Evolutionary conservation across 169 alveolate species (phyloP).

Genomic region (Nephromyces sp.): DNA sequence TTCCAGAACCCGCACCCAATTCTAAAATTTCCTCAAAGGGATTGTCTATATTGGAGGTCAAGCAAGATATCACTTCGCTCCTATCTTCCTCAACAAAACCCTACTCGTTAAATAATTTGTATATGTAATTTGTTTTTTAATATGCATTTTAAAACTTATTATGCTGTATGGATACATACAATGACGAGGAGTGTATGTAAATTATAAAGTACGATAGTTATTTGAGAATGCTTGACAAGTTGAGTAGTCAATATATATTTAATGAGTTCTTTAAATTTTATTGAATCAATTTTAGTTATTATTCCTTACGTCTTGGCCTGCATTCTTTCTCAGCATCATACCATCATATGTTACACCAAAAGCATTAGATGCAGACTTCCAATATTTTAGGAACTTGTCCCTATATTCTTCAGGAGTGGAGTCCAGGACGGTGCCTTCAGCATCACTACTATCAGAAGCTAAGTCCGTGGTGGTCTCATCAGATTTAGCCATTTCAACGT

Average conservation of each 20-base stretch:
- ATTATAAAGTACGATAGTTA: background rate
- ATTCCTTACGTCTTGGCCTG: slow-evolving; percentile 8
- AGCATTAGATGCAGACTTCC: slow-evolving; percentile 3
- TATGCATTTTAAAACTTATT: background rate
- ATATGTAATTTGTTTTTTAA: background rate
- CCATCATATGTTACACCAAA: slow-evolving; percentile 16
- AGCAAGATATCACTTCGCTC: background rate
- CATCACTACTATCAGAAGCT: no score
- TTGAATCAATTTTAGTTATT: background rate
- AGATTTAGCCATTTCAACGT: no score
- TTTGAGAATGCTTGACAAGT: background rate
- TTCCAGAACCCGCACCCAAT: slow-evolving; percentile 19
- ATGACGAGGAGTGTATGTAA: background rate
- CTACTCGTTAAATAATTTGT: background rate
- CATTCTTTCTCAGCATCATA: slow-evolving; percentile 16
- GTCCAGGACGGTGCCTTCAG: no score
- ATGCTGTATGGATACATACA: background rate
- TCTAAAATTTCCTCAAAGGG: background rate
- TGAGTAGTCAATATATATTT: background rate
- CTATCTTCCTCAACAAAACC: background rate
- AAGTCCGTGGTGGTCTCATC: no score
- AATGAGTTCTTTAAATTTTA: background rate
- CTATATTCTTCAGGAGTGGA: no score
- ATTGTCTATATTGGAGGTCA: background rate
- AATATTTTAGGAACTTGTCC: background rate